phyloP scores from a whole-genome alignment of 2,329 filamentous ascomycete genomes.

The Diplocarpon rosae region DNA sequence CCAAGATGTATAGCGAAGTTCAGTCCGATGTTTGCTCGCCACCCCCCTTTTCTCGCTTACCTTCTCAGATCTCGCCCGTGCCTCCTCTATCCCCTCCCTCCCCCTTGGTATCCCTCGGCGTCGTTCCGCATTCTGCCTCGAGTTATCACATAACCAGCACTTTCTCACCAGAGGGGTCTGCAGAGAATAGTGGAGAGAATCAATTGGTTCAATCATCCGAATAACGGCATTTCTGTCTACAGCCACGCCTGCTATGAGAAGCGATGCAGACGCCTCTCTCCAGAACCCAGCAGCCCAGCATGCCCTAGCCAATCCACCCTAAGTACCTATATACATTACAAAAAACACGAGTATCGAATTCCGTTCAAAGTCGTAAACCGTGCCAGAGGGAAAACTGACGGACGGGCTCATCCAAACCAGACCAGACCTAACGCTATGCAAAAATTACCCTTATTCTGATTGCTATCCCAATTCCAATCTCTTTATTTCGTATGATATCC shows the following conservation, averaged over 20 bases:
- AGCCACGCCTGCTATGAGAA: background rate
- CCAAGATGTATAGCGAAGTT: no score
- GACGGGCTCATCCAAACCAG: background rate
- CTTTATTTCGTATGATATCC: no score
- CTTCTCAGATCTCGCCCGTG: no score
- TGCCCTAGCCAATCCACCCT: background rate
- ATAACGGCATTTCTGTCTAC: background rate
- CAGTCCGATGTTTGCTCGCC: no score
- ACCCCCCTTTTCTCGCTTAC: no score
- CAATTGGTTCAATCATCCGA: background rate
- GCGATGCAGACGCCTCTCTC: background rate
- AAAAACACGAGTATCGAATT: background rate
- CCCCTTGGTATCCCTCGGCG: no score
- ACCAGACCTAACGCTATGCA: conserved; percentile 2
- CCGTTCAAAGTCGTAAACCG: no score
- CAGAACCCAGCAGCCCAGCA: background rate
- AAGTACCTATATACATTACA: conserved; percentile 3
- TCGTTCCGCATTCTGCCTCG: no score
- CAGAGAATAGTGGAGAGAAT: background rate
- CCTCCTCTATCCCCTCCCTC: no score
- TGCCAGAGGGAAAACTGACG: background rate
- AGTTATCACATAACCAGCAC: no score
- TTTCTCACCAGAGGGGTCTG: no score
- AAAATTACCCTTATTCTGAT: background rate
- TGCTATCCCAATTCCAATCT: no score